Conservation (phyloP, 257 asterid species). For the Solanum chiquidenum region DNA sequence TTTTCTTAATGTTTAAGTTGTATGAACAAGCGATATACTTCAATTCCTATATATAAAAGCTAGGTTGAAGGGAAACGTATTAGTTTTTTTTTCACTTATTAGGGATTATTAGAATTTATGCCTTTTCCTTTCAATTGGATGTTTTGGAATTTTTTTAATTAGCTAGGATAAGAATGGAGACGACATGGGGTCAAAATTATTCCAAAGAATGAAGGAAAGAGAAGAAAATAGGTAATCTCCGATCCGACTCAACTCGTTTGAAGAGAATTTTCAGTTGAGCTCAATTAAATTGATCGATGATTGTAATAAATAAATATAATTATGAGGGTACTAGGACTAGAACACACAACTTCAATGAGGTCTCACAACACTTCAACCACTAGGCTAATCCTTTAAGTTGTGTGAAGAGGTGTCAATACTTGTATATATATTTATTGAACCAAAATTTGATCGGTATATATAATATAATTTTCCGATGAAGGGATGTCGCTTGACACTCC, state of each 20-base stretch:
- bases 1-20: background rate
- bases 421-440: no score
- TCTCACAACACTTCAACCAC: no score
- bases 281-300: no score
- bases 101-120: background rate
- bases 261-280: background rate
- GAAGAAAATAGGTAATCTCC: background rate
- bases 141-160: background rate
- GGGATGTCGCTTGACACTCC: no score
- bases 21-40: background rate
- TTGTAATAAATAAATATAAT: no score
- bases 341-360: no score
- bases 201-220: background rate
- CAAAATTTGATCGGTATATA: no score
- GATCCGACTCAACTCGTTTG: background rate
- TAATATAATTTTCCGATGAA: no score
- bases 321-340: no score
- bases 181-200: background rate
- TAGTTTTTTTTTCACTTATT: background rate
- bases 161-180: background rate
- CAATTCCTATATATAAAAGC: background rate
- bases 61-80: background rate
- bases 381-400: no score
- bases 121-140: background rate
- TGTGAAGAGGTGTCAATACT: no score